A percentile compares a stretch with the other conserved stretches of the same genome.
Evolutionary conservation across 108 stramenopile genomes (phyloP).

Genomic region (Nitzschia sp.): DNA sequence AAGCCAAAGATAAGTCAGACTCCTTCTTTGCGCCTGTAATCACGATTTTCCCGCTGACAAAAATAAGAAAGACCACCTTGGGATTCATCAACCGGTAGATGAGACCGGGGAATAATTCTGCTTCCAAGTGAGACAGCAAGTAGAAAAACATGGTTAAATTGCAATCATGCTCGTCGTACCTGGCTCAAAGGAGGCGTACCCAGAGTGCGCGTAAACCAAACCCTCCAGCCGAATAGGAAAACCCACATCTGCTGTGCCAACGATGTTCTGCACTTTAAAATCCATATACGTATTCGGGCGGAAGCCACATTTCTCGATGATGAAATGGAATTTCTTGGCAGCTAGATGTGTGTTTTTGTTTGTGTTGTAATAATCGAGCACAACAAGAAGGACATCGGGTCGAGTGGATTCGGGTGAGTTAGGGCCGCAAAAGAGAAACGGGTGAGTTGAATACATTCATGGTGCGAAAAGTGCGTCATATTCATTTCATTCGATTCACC

Average conservation of each 20-base stretch:
- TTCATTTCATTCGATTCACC: too few relatives aligned
- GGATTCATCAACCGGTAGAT: constrained; percentile 94
- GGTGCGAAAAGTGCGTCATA: too few relatives aligned
- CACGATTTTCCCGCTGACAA: constrained; percentile 95
- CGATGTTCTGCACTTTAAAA: constrained; percentile 97
- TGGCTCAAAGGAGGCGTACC: constrained; percentile 93
- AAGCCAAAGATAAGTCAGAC: constrained; percentile 63
- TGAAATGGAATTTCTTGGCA: constrained; percentile 88
- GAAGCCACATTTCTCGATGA: constrained; percentile 81
- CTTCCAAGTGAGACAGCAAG: not conserved
- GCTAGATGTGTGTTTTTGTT: too few relatives aligned
- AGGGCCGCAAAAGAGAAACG: too few relatives aligned
- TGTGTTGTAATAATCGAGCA: too few relatives aligned
- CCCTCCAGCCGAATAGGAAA: constrained; percentile 99
- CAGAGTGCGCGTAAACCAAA: constrained; percentile 90
- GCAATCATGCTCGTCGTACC: too few relatives aligned
- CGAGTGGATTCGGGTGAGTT: too few relatives aligned
- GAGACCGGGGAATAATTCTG: constrained; percentile 95
- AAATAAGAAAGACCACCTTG: constrained; percentile 93
- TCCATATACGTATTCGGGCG: constrained; percentile 65
- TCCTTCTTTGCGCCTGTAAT: constrained; percentile 91
- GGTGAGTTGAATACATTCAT: too few relatives aligned
- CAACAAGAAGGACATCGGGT: too few relatives aligned
- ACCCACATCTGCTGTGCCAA: constrained; percentile 92
- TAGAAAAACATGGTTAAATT: not conserved